These are phyloP conservation scores for Penicillium sumatraense DNA, from an alignment of 2,329 filamentous ascomycete genomes.

Conservation along the genomic window DNA sequence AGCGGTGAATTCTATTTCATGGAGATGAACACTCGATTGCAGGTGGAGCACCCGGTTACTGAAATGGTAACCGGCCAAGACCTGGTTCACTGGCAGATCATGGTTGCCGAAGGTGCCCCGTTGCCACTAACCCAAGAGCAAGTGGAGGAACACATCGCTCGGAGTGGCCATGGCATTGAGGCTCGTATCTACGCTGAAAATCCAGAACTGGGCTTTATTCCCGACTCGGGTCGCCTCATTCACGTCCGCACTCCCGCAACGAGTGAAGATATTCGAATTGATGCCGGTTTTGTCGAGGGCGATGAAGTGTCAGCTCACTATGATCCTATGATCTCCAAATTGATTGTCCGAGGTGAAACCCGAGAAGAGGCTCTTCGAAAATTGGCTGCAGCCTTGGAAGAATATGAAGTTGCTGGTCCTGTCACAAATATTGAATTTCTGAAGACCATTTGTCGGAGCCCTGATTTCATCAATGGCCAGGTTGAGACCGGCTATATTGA, in stretches of 20 bases:
- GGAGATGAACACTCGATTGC: slow-evolving; percentile 80
- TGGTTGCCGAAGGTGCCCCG: slow-evolving; percentile 74
- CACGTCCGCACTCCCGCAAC: slow-evolving; percentile 76
- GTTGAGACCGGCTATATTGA: slow-evolving; percentile 97
- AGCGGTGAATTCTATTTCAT: slow-evolving; percentile 70
- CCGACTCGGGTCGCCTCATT: slow-evolving; percentile 85
- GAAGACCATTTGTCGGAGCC: slow-evolving; percentile 80
- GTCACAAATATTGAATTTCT: slow-evolving; percentile 97
- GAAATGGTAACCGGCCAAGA: slow-evolving; percentile 78
- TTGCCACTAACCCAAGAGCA: slow-evolving; percentile 69
- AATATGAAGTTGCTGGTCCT: slow-evolving; percentile 90
- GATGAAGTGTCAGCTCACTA: slow-evolving; percentile 94
- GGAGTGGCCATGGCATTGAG: slow-evolving; percentile 86
- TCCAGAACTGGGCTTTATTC: slow-evolving; percentile 87
- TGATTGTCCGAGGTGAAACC: slow-evolving; percentile 84
- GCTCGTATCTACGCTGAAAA: slow-evolving; percentile 97
- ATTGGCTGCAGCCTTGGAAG: slow-evolving; percentile 76
- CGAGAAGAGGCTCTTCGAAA: slow-evolving; percentile 82
- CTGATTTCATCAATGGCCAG: slow-evolving; percentile 80
- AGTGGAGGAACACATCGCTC: slow-evolving; percentile 71
- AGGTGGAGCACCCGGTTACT: slow-evolving; percentile 96
- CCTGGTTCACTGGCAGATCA: slow-evolving; percentile 93
- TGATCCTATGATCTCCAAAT: slow-evolving; percentile 98
- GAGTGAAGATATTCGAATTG: slow-evolving; percentile 79
- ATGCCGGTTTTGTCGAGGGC: slow-evolving; percentile 88